A percentile compares a stretch with the other conserved stretches of the same genome.
Conservation (phyloP, 1,284 basidiomycete species). For the Puccinia hordei region DNA sequence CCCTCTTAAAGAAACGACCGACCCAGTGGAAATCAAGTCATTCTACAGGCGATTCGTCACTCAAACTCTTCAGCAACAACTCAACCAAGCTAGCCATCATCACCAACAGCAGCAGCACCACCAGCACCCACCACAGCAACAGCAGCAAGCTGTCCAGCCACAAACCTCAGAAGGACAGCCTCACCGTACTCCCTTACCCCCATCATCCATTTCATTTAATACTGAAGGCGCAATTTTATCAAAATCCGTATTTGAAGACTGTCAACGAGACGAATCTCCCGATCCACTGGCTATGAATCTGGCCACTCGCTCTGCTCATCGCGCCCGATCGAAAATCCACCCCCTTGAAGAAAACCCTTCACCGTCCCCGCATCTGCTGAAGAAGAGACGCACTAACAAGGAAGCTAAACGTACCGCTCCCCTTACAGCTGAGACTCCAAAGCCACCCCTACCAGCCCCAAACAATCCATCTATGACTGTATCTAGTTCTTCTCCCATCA, state of each 20-base stretch:
- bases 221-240: not conserved
- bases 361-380: slow-evolving; percentile 12
- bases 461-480: not conserved
- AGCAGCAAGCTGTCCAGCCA: not conserved
- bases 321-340: not conserved
- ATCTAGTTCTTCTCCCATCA: slow-evolving; percentile 20
- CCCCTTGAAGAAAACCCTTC: not conserved
- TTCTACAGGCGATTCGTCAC: slow-evolving; percentile 24
- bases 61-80: slow-evolving; percentile 33
- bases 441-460: not conserved
- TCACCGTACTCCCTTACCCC: not conserved
- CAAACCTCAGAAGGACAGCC: not conserved
- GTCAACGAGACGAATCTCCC: slow-evolving; percentile 25
- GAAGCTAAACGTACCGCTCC: slow-evolving; percentile 6
- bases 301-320: slow-evolving; percentile 26
- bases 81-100: slow-evolving; percentile 16
- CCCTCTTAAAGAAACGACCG: not conserved
- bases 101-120: slow-evolving; percentile 8
- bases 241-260: not conserved
- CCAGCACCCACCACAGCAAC: not conserved
- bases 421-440: not conserved
- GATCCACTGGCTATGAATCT: slow-evolving; percentile 45
- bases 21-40: slow-evolving; percentile 38
- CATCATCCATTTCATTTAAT: not conserved
- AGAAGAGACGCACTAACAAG: slow-evolving; percentile 35